phyloP scores from a whole-genome alignment of 1,139 yeast genomes.

The Blastobotrys indianensis region DNA sequence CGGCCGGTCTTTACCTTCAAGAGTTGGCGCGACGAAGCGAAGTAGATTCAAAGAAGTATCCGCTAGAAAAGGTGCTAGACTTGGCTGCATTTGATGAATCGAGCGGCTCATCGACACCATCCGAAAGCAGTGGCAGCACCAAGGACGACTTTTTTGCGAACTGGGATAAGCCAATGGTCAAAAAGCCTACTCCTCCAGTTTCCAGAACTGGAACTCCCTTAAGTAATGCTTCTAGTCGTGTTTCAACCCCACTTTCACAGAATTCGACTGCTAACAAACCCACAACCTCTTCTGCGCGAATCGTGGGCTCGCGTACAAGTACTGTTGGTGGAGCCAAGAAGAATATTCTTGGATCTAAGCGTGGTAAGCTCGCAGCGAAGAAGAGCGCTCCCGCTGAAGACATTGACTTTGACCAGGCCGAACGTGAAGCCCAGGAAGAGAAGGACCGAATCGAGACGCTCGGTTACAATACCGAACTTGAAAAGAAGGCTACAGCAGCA shows the following conservation, averaged over 20 bases:
- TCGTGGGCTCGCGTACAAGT: constrained; percentile 24
- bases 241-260: constrained; percentile 12
- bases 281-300: constrained; percentile 21
- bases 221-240: constrained; percentile 31
- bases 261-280: constrained; percentile 19
- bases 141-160: constrained; percentile 85
- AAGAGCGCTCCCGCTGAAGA: constrained; percentile 50
- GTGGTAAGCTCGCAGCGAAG: constrained; percentile 34
- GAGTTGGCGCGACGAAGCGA: constrained; percentile 65
- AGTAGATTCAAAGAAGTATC: constrained; percentile 62
- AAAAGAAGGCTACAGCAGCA: constrained; percentile 29
- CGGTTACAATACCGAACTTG: constrained; percentile 60
- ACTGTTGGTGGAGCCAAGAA: constrained; percentile 22
- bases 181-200: constrained; percentile 46
- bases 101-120: constrained; percentile 32
- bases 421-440: constrained; percentile 77
- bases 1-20: constrained; percentile 72
- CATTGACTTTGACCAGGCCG: constrained; percentile 88
- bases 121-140: constrained; percentile 28
- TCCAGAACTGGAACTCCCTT: constrained; percentile 42
- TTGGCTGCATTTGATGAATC: constrained; percentile 29
- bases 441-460: constrained; percentile 65
- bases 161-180: constrained; percentile 72
- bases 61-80: constrained; percentile 53
- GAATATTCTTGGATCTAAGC: constrained; percentile 31